Conservation (phyloP, 176 grass and related monocot species). For the Phoenix dactylifera region DNA sequence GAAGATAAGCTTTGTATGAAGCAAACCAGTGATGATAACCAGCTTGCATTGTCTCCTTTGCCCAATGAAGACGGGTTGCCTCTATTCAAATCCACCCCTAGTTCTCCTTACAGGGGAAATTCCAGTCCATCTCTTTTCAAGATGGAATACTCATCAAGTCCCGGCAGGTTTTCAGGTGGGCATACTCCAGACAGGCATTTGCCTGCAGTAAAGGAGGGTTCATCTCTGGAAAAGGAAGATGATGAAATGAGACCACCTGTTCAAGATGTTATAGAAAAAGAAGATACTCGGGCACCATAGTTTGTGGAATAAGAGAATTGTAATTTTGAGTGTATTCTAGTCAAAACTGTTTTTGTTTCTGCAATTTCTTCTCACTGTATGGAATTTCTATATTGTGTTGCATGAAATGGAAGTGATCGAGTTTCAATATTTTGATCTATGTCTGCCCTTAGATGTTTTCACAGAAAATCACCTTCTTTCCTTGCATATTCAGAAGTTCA, state of each 20-base stretch:
- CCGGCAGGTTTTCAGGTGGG: conserved; percentile 26
- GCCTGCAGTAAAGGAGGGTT: neutral
- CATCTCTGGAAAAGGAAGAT: neutral
- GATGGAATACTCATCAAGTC: conserved; percentile 29
- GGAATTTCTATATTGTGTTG: no score
- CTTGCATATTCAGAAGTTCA: no score
- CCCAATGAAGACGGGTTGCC: conserved; percentile 36
- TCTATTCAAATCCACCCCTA: conserved; percentile 37
- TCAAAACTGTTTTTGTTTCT: no score
- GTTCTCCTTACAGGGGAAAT: conserved; percentile 32
- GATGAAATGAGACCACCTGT: conserved; percentile 34
- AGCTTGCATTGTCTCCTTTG: conserved; percentile 31
- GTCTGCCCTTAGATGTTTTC: no score
- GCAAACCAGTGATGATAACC: conserved; percentile 15
- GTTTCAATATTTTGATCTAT: no score
- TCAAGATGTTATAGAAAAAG: conserved; percentile 23
- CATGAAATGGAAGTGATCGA: no score
- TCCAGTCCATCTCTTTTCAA: conserved; percentile 38
- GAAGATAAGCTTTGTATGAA: conserved; percentile 2
- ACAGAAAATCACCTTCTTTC: no score
- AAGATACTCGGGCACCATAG: neutral
- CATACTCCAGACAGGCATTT: conserved; percentile 22
- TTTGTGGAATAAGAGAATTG: no score
- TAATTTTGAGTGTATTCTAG: no score
- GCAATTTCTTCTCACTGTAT: no score